phyloP scores from a whole-genome alignment of 495 filamentous ascomycete genomes.

The Terfezia boudieri region DNA sequence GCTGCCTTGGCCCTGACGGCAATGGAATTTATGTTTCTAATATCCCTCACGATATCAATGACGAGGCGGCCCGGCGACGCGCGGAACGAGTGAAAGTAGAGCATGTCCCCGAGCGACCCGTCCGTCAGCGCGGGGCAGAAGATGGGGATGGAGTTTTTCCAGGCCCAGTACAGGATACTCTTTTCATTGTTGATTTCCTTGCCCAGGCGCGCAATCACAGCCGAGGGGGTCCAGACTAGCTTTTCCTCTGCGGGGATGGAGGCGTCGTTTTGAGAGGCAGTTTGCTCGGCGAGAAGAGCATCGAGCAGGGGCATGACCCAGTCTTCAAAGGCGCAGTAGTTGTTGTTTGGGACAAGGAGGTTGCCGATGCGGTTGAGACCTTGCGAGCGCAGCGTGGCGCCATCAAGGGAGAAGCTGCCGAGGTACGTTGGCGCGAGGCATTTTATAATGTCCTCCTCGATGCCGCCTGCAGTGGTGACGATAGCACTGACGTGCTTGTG shows the following conservation, averaged over 20 bases:
- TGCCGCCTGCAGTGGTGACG: slow-evolving; percentile 86
- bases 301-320: slow-evolving; percentile 88
- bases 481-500: slow-evolving; percentile 77
- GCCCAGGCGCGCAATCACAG: slow-evolving; percentile 64
- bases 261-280: slow-evolving; percentile 23
- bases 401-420: slow-evolving; percentile 53
- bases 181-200: slow-evolving; percentile 77
- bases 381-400: slow-evolving; percentile 50
- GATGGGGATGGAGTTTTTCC: slow-evolving; percentile 77
- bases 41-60: slow-evolving; percentile 77
- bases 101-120: slow-evolving; percentile 85
- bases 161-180: slow-evolving; percentile 86
- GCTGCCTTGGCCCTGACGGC: slow-evolving; percentile 60
- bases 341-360: slow-evolving; percentile 83
- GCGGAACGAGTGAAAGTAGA: slow-evolving; percentile 91
- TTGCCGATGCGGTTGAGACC: slow-evolving; percentile 94
- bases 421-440: slow-evolving; percentile 86
- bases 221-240: slow-evolving; percentile 75
- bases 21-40: slow-evolving; percentile 72
- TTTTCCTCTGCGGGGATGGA: slow-evolving; percentile 35
- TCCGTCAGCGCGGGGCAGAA: slow-evolving; percentile 95
- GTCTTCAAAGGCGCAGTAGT: slow-evolving; percentile 94
- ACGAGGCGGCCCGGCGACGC: slow-evolving; percentile 51
- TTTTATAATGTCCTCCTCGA: slow-evolving; percentile 97
- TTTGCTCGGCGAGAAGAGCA: slow-evolving; percentile 78